These are phyloP conservation scores for Vishniacozyma victoriae DNA, from an alignment of 768 basidiomycete genomes.

Conservation along the genomic window DNA sequence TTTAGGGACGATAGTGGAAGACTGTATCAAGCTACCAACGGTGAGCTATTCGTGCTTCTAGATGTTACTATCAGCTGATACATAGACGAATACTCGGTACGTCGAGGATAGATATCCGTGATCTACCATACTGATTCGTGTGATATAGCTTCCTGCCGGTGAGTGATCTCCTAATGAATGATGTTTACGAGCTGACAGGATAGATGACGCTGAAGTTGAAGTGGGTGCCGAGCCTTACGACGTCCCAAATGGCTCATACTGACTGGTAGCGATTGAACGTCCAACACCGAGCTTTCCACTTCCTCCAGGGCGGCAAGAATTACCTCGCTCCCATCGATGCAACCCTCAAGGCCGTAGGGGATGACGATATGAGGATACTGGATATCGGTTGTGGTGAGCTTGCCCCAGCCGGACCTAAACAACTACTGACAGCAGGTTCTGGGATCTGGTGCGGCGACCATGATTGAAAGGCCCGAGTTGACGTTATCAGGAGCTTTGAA, in stretches of 20 bases:
- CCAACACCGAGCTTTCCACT: slow-evolving; percentile 18
- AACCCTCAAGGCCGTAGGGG: too few species aligned
- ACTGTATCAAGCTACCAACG: slow-evolving; percentile 10
- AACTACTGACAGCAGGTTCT: slow-evolving; percentile 8
- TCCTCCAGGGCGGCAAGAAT: slow-evolving; percentile 9
- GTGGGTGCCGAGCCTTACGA: not conserved
- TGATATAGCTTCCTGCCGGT: slow-evolving; percentile 5
- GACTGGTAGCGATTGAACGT: slow-evolving; percentile 6
- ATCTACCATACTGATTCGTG: not conserved
- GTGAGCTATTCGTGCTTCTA: not conserved
- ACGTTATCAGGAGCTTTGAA: slow-evolving; percentile 17
- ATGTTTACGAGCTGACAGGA: not conserved
- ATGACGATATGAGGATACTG: slow-evolving; percentile 2
- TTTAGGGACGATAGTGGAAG: slow-evolving; percentile 12
- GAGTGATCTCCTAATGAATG: not conserved
- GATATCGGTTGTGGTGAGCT: slow-evolving; percentile 21
- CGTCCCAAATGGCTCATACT: not conserved
- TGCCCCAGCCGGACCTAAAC: too few species aligned
- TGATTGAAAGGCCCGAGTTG: too few species aligned
- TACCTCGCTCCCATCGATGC: slow-evolving; percentile 13
- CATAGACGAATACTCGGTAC: slow-evolving; percentile 10
- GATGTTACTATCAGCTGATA: not conserved
- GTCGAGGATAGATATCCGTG: not conserved
- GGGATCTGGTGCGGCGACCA: slow-evolving; percentile 14
- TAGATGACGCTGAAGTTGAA: slow-evolving; percentile 8